These are phyloP conservation scores for Nephelium lappaceum DNA, from an alignment of 345 rosid species.

Conservation along the genomic window DNA sequence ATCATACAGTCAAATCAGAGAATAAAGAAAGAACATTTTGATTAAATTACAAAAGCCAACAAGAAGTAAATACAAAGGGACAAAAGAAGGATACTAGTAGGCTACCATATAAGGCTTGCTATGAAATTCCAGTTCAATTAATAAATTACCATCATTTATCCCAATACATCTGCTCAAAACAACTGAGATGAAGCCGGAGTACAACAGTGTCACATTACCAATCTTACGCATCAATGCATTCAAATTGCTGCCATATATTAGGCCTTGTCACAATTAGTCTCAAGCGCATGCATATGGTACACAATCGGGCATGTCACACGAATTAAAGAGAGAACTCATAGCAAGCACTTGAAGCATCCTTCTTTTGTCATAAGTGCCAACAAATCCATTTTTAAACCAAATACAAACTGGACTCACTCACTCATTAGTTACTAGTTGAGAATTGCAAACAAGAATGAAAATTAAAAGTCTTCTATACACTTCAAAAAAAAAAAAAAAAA, in stretches of 20 bases:
- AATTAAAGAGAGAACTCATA: background rate
- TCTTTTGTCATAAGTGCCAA: background rate
- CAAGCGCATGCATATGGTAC: background rate
- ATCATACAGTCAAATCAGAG: background rate
- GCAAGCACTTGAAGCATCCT: background rate
- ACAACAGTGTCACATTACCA: background rate
- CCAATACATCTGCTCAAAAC: background rate
- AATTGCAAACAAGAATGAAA: background rate
- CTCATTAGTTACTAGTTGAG: no score
- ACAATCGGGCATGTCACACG: background rate
- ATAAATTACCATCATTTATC: background rate
- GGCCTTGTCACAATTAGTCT: background rate
- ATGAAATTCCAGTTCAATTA: background rate
- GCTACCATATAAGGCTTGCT: background rate
- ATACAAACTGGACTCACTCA: background rate
- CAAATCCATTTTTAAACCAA: background rate
- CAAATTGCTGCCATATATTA: background rate
- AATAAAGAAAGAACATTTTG: background rate
- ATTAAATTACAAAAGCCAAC: background rate
- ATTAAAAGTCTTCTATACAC: background rate
- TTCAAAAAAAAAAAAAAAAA: no score
- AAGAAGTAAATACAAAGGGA: background rate
- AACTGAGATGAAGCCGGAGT: background rate
- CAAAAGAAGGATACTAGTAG: background rate
- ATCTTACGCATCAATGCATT: background rate